These are phyloP conservation scores for Termitomyces sp. DNA, from an alignment of 768 basidiomycete species.

Conservation along the genomic window DNA sequence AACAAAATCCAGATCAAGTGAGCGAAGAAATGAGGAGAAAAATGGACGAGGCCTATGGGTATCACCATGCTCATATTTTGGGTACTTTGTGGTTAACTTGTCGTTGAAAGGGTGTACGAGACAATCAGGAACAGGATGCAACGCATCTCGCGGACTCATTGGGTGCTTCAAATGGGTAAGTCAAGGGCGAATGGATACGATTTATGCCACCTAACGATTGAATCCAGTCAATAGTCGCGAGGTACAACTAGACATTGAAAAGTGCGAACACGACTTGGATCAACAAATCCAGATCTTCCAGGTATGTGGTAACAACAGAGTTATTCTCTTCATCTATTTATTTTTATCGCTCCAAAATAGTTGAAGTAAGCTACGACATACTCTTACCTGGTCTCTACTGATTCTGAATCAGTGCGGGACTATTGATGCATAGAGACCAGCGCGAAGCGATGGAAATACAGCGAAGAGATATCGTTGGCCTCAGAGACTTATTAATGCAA, in stretches of 20 bases:
- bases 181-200: not conserved
- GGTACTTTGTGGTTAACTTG: not conserved
- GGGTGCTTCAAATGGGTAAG: slow-evolving; percentile 35
- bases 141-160: slow-evolving; percentile 34
- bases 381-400: not conserved
- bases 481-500: slow-evolving; percentile 34
- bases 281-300: slow-evolving; percentile 37
- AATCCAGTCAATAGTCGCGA: slow-evolving; percentile 38
- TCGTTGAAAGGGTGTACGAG: slow-evolving; percentile 32
- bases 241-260: slow-evolving; percentile 41
- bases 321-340: not conserved
- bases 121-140: slow-evolving; percentile 32
- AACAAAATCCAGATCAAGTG: slow-evolving; percentile 31
- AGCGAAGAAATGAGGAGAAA: slow-evolving; percentile 35
- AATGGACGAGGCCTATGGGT: slow-evolving; percentile 42
- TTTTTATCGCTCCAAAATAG: slow-evolving; percentile 9
- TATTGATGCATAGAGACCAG: slow-evolving; percentile 23
- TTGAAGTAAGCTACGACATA: slow-evolving; percentile 16
- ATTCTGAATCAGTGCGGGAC: slow-evolving; percentile 20
- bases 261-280: slow-evolving; percentile 37
- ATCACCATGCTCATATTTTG: slow-evolving; percentile 14
- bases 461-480: slow-evolving; percentile 25
- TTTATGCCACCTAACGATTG: not conserved
- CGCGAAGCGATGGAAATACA: slow-evolving; percentile 23
- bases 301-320: slow-evolving; percentile 21